Base-by-base conservation (phyloP, 2,329 filamentous ascomycete genomes). In the Alternaria atra region DNA sequence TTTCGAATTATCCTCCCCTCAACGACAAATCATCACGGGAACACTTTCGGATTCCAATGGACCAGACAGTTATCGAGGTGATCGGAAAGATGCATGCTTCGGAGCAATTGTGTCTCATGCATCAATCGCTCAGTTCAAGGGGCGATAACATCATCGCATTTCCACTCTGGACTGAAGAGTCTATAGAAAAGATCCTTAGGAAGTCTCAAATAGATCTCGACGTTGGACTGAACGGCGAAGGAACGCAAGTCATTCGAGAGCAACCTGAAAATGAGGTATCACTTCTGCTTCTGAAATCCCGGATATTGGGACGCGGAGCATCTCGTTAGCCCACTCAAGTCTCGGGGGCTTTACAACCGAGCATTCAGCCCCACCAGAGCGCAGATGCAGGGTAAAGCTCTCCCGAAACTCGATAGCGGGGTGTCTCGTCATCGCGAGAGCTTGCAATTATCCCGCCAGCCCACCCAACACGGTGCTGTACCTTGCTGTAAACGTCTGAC, bases 391-490 rank as follows among this genome's bases (percentile, higher is more conserved):
- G 27, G 43, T 50, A 50, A 42, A 32, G 46, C 30, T 34, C 20
- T 35, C 46, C 44, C 52, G 52, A 64, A 65, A 65, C 58, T 67
- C 59, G 64, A 64, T 60, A 68, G 68, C 60, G 67, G 70, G 70
- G 68, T 63, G 63, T 63, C 47, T 60, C 35, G 44, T 55, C 51
- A 59, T 65, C 68, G 63, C 62, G 58, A 70, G 51, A 65, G 62
- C 55, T 61, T 58, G 63, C 65, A 69, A 69, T 71, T 70, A 60
- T 71, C 65, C 69, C 68, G 58, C 64, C 68, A 65, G 39, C 44
- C 60, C 37, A 58, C 48, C 60, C 63, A 68, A 60, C 62, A 71
- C 15, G 58, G 64, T 67, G 51, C 64, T 60, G 59, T 40, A 54
- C 53, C 59, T 59, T 59, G 52, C 59, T 66, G 59, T 58, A 52